Conservation (phyloP, 768 basidiomycete species). For the Paxillus involutus region DNA sequence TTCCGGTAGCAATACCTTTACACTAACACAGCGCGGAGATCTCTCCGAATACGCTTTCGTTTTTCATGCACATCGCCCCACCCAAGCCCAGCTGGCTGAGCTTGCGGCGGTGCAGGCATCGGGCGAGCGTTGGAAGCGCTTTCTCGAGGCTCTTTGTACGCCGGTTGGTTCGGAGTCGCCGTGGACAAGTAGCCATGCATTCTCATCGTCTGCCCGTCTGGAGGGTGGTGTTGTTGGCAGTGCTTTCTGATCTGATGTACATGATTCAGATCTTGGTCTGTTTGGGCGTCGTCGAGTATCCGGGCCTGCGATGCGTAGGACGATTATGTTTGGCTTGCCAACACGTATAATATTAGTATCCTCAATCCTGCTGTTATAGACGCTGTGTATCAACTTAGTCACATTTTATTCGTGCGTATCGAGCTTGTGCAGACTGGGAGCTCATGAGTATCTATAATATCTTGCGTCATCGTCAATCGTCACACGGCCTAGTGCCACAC, state of each 20-base stretch:
- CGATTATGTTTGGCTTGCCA: no score
- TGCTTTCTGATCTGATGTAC: neutral
- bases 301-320: no score
- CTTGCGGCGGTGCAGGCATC: constrained; percentile 9
- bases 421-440: no score
- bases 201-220: neutral
- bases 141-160: constrained; percentile 14
- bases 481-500: constrained; percentile 4
- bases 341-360: no score
- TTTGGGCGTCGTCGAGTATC: no score
- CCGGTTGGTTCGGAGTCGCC: constrained; percentile 1
- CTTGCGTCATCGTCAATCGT: neutral
- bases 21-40: constrained; percentile 43
- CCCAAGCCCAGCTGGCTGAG: constrained; percentile 39
- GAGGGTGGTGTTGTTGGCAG: neutral
- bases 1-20: constrained; percentile 42
- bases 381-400: no score
- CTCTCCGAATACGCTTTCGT: constrained; percentile 46
- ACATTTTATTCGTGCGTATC: no score
- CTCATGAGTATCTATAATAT: no score
- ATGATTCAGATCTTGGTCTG: no score
- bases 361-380: no score
- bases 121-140: constrained; percentile 22
- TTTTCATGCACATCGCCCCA: constrained; percentile 52
- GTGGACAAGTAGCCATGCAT: neutral